phyloP scores from a whole-genome alignment of 257 asterid genomes.

The Haberlea rhodopensis region DNA sequence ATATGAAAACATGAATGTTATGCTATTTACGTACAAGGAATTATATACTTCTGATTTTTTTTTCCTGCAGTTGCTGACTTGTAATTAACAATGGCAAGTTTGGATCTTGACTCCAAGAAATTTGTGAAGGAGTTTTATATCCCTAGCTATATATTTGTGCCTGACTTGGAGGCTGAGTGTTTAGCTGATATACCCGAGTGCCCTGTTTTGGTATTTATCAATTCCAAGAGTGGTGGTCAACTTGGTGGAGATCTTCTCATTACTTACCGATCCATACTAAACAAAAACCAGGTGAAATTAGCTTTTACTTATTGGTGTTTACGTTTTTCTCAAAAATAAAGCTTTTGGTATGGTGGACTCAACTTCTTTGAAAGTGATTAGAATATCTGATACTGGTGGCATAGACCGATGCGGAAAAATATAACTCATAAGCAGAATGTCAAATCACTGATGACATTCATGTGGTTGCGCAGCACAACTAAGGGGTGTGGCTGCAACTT shows the following conservation, averaged over 20 bases:
- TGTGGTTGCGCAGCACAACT: background rate
- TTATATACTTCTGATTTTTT: conserved; percentile 13
- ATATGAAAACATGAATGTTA: background rate
- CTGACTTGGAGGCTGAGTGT: conserved; percentile 30
- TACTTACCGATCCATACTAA: conserved; percentile 63
- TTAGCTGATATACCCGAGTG: conserved; percentile 45
- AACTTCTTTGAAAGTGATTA: background rate
- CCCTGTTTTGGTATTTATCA: conserved; percentile 85
- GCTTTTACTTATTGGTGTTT: background rate
- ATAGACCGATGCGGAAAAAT: background rate
- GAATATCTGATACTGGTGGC: background rate
- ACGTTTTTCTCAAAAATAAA: background rate
- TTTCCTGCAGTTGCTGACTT: conserved; percentile 29
- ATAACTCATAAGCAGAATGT: background rate
- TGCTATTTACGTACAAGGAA: background rate
- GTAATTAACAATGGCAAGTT: conserved; percentile 36
- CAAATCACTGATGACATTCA: background rate
- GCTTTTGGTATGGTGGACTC: background rate
- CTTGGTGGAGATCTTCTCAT: conserved; percentile 83
- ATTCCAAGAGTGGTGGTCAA: conserved; percentile 94
- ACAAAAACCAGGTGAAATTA: conserved; percentile 62
- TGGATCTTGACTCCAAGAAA: conserved; percentile 30
- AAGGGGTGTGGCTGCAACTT: background rate
- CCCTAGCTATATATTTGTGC: conserved; percentile 55
- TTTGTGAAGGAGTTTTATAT: conserved; percentile 50